Evolutionary conservation across 371 early-diverging fungal species (phyloP).

Genomic region (Haplosporangium sp.): DNA sequence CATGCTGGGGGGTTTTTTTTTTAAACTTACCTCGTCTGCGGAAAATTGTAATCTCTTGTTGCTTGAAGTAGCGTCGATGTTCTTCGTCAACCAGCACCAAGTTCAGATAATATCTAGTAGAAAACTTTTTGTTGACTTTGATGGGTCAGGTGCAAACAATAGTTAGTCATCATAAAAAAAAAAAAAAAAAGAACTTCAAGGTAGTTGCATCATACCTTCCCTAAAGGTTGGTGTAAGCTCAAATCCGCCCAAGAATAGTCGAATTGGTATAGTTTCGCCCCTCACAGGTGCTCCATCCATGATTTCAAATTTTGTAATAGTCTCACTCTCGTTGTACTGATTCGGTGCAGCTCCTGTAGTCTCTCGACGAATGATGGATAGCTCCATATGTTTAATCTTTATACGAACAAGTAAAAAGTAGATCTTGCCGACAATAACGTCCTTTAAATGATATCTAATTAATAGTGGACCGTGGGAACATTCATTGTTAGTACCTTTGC

Average conservation of each 20-base stretch:
- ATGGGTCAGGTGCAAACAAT: too few relatives aligned
- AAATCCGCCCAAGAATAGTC: constrained; percentile 95
- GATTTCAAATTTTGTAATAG: constrained; percentile 97
- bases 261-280: constrained; percentile 98
- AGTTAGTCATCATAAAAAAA: too few relatives aligned
- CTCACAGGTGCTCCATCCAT: constrained; percentile 99
- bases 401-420: constrained; percentile 98
- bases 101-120: constrained; percentile 88
- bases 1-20: too few relatives aligned
- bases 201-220: constrained; percentile 42
- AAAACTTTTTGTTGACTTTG: constrained; percentile 94
- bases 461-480: not conserved
- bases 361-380: constrained; percentile 97
- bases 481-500: not conserved
- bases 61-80: constrained; percentile 96
- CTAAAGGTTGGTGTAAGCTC: constrained; percentile 94
- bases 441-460: constrained; percentile 88
- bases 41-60: constrained; percentile 94
- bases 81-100: constrained; percentile 85
- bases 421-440: constrained; percentile 98
- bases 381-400: constrained; percentile 99
- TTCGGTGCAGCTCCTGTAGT: constrained; percentile 96
- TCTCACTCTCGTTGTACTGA: constrained; percentile 98
- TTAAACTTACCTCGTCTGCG: constrained; percentile 42
- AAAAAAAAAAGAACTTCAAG: not conserved